Evolutionary conservation across 495 filamentous ascomycete genomes (phyloP), one percentile per base, ranked within the genome.

Genomic region (Zalerion maritima): DNA sequence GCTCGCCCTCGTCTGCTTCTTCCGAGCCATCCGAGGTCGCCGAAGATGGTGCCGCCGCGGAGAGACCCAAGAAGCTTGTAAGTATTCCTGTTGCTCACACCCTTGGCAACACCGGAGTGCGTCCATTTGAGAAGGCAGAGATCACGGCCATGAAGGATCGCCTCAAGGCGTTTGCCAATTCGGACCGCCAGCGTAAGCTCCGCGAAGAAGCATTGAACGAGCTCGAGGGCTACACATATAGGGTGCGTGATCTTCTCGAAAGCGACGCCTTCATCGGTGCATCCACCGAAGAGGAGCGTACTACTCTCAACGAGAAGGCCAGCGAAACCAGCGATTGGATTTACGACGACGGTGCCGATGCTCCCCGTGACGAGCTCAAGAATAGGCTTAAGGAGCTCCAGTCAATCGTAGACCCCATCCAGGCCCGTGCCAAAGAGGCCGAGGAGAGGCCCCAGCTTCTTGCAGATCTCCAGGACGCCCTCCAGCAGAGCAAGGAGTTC

Each of bases 201-300:
- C 76, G 87, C 18, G 86, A 94, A 49, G 89, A 94, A 52, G 69
- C 81, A 6, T 58, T 94, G 16, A 99, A 99, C 57, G 75, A 79
- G 41, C 71, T 99, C 15, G 89, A 99, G 50, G 73, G 67, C n/a
- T 93, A 80, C 50, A 92, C 85, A 24, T 99, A 99, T 64, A 75
- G 71, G 36, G 71, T 77, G 22, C 75, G 84, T 4, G 91, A 94
- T 53, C 59, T 85, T 12, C 53, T 91, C 6, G 73, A 78, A 10
- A 74, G 79, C 37, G 71, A 78, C 32, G 67, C 65, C 10, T 94
- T 94, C 50, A 55, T 75, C 22, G 63, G 58, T 7, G 71, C 64
- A 8, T 72, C 84, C 25, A 86, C 75, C 25, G 49, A 63, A 1
- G 65, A 67, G 13, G 67, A 81, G 36, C 62, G 81, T 18, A 46